Conservation (phyloP, 495 filamentous ascomycete genomes). For the Acidiella bohemica region DNA sequence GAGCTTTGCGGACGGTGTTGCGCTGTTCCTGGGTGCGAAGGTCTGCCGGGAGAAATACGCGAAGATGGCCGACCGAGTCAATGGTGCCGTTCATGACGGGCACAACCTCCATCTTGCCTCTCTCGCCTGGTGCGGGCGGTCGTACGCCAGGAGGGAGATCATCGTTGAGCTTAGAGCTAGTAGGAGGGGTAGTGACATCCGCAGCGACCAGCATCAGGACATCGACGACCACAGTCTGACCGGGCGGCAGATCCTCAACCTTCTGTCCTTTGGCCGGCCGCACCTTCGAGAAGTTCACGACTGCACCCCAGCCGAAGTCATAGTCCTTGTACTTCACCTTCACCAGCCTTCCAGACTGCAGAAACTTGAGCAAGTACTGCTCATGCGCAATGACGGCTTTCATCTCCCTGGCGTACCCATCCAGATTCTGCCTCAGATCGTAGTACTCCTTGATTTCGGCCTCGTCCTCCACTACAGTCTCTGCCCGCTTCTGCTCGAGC, state of each 20-base stretch:
- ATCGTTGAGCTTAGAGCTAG: slow-evolving; percentile 33
- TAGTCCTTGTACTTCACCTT: slow-evolving; percentile 60
- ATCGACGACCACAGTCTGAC: slow-evolving; percentile 68
- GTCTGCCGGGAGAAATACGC: slow-evolving; percentile 68
- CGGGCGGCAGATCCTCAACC: slow-evolving; percentile 49
- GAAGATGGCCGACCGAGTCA: slow-evolving; percentile 59
- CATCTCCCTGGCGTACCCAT: slow-evolving; percentile 73
- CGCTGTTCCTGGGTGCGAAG: slow-evolving; percentile 46
- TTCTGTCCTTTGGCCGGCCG: slow-evolving; percentile 44
- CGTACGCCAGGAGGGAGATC: slow-evolving; percentile 51
- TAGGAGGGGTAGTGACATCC: slow-evolving; percentile 41
- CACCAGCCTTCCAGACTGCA: slow-evolving; percentile 73
- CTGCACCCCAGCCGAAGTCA: slow-evolving; percentile 88
- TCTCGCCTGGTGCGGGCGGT: slow-evolving; percentile 52
- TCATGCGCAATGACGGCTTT: slow-evolving; percentile 80
- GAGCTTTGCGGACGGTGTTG: slow-evolving; percentile 48
- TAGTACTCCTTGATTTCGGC: slow-evolving; percentile 83
- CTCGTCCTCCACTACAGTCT: slow-evolving; percentile 71
- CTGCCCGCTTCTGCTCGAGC: slow-evolving; percentile 56
- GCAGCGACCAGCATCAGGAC: slow-evolving; percentile 59
- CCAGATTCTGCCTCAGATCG: slow-evolving; percentile 65
- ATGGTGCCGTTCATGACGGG: slow-evolving; percentile 77
- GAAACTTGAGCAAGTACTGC: slow-evolving; percentile 61
- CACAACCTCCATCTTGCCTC: slow-evolving; percentile 66
- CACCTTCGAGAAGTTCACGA: slow-evolving; percentile 56